Percentiles rank a stretch among this genome's conserved stretches.
These are phyloP conservation scores for Cenchrus americanus DNA, from an alignment of 176 grass and related monocot species.

Conservation along the genomic window DNA sequence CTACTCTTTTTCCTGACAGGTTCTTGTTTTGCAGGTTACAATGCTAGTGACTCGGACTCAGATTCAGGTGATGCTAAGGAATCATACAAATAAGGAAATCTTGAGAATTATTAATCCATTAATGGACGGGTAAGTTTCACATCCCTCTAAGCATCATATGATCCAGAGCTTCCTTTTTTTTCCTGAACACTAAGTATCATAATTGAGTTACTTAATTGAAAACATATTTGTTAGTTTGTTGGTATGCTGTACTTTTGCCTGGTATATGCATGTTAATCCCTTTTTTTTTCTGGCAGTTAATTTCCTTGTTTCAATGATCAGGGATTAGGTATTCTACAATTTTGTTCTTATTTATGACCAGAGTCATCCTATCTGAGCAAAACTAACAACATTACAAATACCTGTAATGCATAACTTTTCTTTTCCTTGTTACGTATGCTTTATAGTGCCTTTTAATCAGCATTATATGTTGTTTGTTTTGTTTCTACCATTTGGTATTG, in stretches of 20 bases:
- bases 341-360: neutral
- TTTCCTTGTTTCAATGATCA: neutral
- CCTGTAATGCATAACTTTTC: conserved; percentile 3
- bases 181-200: conserved; percentile 3
- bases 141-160: neutral
- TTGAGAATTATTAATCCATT: neutral
- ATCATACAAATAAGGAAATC: conserved; percentile 52
- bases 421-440: neutral
- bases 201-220: conserved; percentile 27
- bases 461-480: neutral
- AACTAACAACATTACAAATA: conserved; percentile 3
- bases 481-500: conserved; percentile 22
- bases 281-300: neutral
- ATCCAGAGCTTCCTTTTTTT: neutral
- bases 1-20: conserved; percentile 40
- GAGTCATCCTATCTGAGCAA: conserved; percentile 8
- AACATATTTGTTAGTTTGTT: conserved; percentile 21
- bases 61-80: conserved; percentile 74
- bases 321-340: neutral
- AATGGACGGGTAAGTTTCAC: conserved; percentile 45
- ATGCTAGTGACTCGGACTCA: conserved; percentile 97
- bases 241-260: neutral
- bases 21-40: conserved; percentile 67
- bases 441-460: neutral
- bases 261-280: neutral